Evolutionary conservation across 2,329 filamentous ascomycete genomes (phyloP).

Genomic region (Dactylellina sp.): DNA sequence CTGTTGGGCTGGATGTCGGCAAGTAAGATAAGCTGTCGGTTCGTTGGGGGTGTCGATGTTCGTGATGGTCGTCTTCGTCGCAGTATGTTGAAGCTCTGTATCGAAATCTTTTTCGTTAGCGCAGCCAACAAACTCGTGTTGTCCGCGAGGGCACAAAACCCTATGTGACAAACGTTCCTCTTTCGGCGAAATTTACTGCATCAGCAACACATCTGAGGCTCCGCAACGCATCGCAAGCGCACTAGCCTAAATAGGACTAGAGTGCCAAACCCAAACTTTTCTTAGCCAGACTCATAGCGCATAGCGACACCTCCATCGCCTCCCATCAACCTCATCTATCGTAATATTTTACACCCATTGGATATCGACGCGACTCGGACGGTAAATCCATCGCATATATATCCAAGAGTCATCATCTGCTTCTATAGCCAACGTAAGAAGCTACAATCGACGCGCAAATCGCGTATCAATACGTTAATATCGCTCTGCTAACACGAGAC

Average conservation of each 20-base stretch:
- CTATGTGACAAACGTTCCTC: conserved; percentile 48
- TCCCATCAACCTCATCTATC: conserved; percentile 41
- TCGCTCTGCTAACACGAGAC: conserved; percentile 52
- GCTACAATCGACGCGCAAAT: conserved; percentile 42
- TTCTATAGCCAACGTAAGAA: conserved; percentile 48
- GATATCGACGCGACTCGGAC: conserved; percentile 55
- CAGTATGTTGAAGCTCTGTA: conserved; percentile 21
- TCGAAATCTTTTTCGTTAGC: conserved; percentile 56
- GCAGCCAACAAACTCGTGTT: conserved; percentile 27
- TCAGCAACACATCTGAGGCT: conserved; percentile 22
- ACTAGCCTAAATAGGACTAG: conserved; percentile 17
- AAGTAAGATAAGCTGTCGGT: conserved; percentile 32
- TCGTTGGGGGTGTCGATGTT: conserved; percentile 49
- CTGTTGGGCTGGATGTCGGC: conserved; percentile 59
- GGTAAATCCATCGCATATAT: conserved; percentile 46
- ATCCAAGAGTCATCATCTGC: conserved; percentile 36
- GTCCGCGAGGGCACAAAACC: conserved; percentile 40
- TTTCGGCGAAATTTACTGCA: conserved; percentile 4
- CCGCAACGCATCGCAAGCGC: conserved; percentile 7
- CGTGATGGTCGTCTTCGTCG: conserved; percentile 55
- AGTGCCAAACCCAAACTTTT: conserved; percentile 44
- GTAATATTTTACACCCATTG: conserved; percentile 34
- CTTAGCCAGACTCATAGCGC: conserved; percentile 41
- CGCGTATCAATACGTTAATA: conserved; percentile 27
- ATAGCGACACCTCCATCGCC: conserved; percentile 42